A percentile compares a stretch with the other conserved stretches of the same genome.
These are phyloP conservation scores for Oryza punctata DNA, from an alignment of 176 grass and related monocot genomes.

Conservation along the genomic window DNA sequence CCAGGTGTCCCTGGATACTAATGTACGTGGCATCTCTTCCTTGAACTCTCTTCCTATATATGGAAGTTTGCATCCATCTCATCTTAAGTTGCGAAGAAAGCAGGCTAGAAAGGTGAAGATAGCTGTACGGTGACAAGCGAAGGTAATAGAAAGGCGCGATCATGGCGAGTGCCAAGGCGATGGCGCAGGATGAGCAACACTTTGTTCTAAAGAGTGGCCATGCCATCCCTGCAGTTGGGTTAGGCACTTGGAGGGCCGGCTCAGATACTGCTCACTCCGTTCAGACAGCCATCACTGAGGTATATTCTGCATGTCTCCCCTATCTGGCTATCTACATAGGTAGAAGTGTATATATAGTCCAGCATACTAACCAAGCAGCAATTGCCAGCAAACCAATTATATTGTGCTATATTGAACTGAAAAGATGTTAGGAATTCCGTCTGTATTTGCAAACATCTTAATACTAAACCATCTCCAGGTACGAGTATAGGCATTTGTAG, in stretches of 20 bases:
- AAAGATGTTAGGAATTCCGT: background rate
- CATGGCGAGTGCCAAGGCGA: constrained; percentile 61
- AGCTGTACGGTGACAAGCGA: background rate
- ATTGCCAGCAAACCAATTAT: background rate
- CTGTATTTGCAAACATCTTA: background rate
- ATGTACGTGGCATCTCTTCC: constrained; percentile 43
- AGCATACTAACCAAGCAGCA: background rate
- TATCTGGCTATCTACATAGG: background rate
- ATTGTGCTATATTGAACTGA: background rate
- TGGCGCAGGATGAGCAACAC: constrained; percentile 36
- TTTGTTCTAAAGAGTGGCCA: constrained; percentile 67
- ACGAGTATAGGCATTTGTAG: background rate
- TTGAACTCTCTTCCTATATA: constrained; percentile 10
- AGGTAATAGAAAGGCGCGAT: background rate
- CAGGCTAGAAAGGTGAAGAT: background rate
- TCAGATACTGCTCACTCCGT: constrained; percentile 48
- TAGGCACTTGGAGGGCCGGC: constrained; percentile 71
- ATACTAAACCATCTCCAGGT: background rate
- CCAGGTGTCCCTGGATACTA: constrained; percentile 37
- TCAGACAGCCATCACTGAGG: constrained; percentile 59
- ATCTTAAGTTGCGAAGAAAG: background rate
- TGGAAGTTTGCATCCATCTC: background rate
- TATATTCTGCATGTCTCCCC: constrained; percentile 18
- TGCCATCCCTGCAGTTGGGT: constrained; percentile 53
- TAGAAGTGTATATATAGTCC: background rate